Percentiles rank a stretch among this genome's conserved stretches.
Evolutionary conservation across 805 yeast species (phyloP).

Genomic region (Jamesozyma rosinii): DNA sequence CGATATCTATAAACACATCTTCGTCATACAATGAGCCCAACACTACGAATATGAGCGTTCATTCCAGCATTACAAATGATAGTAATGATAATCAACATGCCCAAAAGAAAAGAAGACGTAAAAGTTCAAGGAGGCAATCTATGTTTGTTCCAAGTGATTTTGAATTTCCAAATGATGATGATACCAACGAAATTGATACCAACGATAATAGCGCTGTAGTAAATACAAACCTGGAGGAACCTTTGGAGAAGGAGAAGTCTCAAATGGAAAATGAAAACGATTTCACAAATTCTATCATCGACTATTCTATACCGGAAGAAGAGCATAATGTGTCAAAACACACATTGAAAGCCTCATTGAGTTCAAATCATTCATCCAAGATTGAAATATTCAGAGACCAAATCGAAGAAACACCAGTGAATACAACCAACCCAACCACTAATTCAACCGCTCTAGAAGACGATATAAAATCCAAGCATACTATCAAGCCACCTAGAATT

Average conservation of each 20-base stretch:
- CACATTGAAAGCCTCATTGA: neutral
- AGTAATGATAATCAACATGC: neutral
- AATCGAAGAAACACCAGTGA: neutral
- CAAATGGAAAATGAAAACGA: neutral
- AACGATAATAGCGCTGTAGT: neutral
- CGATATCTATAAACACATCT: neutral
- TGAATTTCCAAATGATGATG: conserved; percentile 18
- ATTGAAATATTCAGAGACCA: conserved; percentile 20
- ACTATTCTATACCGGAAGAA: conserved; percentile 30
- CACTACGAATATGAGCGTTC: neutral
- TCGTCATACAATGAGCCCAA: neutral
- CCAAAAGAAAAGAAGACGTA: conserved; percentile 27
- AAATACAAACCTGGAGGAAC: neutral
- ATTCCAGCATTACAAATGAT: neutral
- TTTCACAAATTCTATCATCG: conserved; percentile 25
- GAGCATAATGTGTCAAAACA: conserved; percentile 1
- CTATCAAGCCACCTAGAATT: conserved; percentile 26
- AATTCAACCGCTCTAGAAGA: neutral
- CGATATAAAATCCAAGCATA: conserved; percentile 14
- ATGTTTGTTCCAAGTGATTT: conserved; percentile 31
- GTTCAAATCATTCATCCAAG: conserved; percentile 13
- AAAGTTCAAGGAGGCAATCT: conserved; percentile 35
- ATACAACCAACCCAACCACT: neutral
- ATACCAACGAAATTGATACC: neutral
- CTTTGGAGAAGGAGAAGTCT: neutral